Evolutionary conservation across 805 yeast genomes (phyloP).

Genomic region (Barnettozyma salicaria): DNA sequence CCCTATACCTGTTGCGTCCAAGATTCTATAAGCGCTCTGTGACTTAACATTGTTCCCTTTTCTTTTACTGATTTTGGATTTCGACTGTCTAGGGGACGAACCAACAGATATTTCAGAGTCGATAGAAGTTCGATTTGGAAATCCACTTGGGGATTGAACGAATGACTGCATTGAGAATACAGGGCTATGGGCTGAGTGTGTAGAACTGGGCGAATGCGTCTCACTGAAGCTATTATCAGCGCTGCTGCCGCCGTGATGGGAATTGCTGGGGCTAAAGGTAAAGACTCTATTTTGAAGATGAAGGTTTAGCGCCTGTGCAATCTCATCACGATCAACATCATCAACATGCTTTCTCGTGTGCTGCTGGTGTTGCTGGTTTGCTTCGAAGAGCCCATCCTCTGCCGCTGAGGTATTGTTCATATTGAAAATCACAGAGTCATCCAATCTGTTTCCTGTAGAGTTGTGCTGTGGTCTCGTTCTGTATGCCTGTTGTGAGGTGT

Average conservation of each 20-base stretch:
- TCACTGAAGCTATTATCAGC: slow-evolving; percentile 8
- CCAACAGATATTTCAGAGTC: slow-evolving; percentile 12
- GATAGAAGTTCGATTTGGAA: slow-evolving; percentile 8
- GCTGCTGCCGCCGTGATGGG: slow-evolving; percentile 3
- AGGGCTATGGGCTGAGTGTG: slow-evolving; percentile 3
- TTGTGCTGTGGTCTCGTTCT: slow-evolving; percentile 12
- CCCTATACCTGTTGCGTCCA: slow-evolving; percentile 65
- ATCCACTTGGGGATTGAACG: slow-evolving; percentile 1
- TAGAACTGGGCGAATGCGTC: slow-evolving; percentile 2
- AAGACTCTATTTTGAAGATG: slow-evolving; percentile 37
- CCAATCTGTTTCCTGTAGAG: slow-evolving; percentile 6
- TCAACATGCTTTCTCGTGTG: slow-evolving; percentile 3
- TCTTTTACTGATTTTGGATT: slow-evolving; percentile 13
- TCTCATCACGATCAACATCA: slow-evolving; percentile 33
- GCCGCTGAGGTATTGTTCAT: slow-evolving; percentile 12
- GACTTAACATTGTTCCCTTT: slow-evolving; percentile 25
- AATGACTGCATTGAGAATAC: slow-evolving; percentile 2
- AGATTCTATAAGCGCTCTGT: slow-evolving; percentile 42
- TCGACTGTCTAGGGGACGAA: slow-evolving; percentile 4
- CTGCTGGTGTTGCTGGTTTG: not conserved
- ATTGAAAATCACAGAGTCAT: slow-evolving; percentile 16
- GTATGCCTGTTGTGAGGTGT: slow-evolving; percentile 27
- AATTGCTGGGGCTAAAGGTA: slow-evolving; percentile 23
- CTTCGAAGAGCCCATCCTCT: slow-evolving; percentile 14
- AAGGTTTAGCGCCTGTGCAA: slow-evolving; percentile 48